Evolutionary conservation across 2,329 filamentous ascomycete species (phyloP).

Genomic region (Pestalotiopsis sp.): DNA sequence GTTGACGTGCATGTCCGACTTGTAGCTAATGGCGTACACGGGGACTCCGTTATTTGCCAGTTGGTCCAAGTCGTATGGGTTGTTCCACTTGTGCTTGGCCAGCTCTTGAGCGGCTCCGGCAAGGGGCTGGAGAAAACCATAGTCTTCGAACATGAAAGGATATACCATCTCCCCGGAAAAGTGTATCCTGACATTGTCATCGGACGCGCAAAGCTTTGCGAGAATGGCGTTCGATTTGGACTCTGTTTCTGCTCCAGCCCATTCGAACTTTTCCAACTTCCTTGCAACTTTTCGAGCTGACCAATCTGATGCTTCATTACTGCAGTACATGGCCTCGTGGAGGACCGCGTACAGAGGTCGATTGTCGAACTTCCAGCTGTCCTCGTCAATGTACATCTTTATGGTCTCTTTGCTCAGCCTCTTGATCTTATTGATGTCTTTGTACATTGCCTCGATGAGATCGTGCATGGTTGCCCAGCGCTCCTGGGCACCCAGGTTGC

Average conservation of each 20-base stretch:
- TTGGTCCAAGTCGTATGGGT: not conserved
- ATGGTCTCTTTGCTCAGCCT: not conserved
- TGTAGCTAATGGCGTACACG: not conserved
- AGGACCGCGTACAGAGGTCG: constrained; percentile 24
- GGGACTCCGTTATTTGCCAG: not conserved
- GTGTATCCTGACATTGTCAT: constrained; percentile 15
- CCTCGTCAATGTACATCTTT: not conserved
- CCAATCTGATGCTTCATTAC: constrained; percentile 16
- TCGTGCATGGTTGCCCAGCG: not conserved
- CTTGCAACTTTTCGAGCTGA: not conserved
- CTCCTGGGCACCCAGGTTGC: not conserved
- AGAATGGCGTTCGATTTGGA: not conserved
- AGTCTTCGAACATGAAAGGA: constrained; percentile 23
- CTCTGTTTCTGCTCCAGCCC: not conserved
- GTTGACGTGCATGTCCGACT: constrained; percentile 3
- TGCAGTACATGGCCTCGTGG: constrained; percentile 24
- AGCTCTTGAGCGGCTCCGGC: not conserved
- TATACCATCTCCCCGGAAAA: constrained; percentile 27
- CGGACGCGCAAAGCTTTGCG: not conserved
- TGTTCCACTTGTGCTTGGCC: not conserved
- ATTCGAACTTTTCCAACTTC: not conserved
- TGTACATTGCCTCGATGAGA: not conserved
- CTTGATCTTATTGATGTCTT: not conserved
- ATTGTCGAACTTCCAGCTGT: constrained; percentile 20
- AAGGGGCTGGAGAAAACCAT: constrained; percentile 12